These are phyloP conservation scores for Penicillium argentinense DNA, from an alignment of 495 filamentous ascomycete species.

Conservation along the genomic window DNA sequence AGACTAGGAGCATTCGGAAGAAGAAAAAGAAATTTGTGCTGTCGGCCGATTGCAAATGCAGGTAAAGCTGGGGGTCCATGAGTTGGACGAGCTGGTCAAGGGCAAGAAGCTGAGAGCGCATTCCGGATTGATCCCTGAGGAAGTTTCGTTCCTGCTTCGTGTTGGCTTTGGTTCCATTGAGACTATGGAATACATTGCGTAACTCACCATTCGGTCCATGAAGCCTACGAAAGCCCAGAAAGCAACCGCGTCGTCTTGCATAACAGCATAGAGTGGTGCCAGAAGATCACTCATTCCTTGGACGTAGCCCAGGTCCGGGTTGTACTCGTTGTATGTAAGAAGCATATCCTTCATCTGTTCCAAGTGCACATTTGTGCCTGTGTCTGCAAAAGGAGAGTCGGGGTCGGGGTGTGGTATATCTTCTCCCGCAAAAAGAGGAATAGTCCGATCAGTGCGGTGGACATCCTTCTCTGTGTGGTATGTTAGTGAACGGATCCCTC, in stretches of 20 bases:
- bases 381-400: conserved; percentile 87
- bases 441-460: conserved; percentile 89
- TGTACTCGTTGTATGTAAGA: conserved; percentile 96
- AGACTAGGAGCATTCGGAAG: conserved; percentile 96
- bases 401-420: conserved; percentile 98
- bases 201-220: conserved; percentile 83
- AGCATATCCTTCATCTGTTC: conserved; percentile 99
- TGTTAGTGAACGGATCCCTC: conserved; percentile 6
- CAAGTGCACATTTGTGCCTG: conserved; percentile 93
- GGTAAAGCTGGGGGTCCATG: conserved; percentile 92
- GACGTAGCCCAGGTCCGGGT: conserved; percentile 89
- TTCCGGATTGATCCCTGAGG: conserved; percentile 90
- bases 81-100: conserved; percentile 93
- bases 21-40: conserved; percentile 99
- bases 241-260: conserved; percentile 94
- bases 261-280: conserved; percentile 91
- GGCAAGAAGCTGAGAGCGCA: conserved; percentile 86
- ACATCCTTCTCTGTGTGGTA: conserved; percentile 84
- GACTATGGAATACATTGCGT: not conserved
- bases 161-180: conserved; percentile 2
- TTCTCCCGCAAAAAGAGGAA: conserved; percentile 92
- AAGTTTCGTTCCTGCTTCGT: conserved; percentile 79
- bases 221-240: conserved; percentile 97
- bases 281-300: conserved; percentile 98
- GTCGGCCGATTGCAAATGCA: conserved; percentile 85